phyloP scores from a whole-genome alignment of 768 basidiomycete species.

The Auricularia cornea region DNA sequence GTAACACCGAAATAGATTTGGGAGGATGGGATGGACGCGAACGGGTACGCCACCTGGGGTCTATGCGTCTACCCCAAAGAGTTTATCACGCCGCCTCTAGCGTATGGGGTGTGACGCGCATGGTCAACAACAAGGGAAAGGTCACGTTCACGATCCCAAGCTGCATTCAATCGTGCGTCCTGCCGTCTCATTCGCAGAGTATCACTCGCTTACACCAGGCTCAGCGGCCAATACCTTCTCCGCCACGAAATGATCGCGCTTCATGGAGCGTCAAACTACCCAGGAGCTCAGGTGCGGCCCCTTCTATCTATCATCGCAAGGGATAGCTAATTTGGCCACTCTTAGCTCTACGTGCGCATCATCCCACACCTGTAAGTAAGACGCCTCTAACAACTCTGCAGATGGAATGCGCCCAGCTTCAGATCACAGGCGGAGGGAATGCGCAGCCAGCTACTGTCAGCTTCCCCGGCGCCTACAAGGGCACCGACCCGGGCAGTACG shows the following conservation, averaged over 20 bases:
- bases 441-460: slow-evolving; percentile 10
- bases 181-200: background rate
- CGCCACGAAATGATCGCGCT: slow-evolving; percentile 41
- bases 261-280: slow-evolving; percentile 37
- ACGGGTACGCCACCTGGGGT: background rate
- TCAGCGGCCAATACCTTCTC: slow-evolving; percentile 37
- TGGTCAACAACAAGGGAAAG: slow-evolving; percentile 42
- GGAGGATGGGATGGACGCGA: slow-evolving; percentile 21
- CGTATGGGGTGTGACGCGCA: slow-evolving; percentile 41
- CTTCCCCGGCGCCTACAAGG: slow-evolving; percentile 18
- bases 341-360: slow-evolving; percentile 43
- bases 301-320: background rate
- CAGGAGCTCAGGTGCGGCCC: slow-evolving; percentile 26
- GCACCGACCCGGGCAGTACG: slow-evolving; percentile 24
- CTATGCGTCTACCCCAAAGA: no score
- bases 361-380: background rate
- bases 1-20: slow-evolving; percentile 22
- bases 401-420: slow-evolving; percentile 32
- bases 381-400: slow-evolving; percentile 2
- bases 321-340: background rate
- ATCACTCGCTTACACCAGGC: background rate
- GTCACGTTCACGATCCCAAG: slow-evolving; percentile 39
- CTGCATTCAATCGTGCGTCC: slow-evolving; percentile 28
- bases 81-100: no score
- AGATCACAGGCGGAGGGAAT: slow-evolving; percentile 27